These are phyloP conservation scores for Alopecurus myosuroides DNA, from an alignment of 176 grass and related monocot species.

Conservation along the genomic window DNA sequence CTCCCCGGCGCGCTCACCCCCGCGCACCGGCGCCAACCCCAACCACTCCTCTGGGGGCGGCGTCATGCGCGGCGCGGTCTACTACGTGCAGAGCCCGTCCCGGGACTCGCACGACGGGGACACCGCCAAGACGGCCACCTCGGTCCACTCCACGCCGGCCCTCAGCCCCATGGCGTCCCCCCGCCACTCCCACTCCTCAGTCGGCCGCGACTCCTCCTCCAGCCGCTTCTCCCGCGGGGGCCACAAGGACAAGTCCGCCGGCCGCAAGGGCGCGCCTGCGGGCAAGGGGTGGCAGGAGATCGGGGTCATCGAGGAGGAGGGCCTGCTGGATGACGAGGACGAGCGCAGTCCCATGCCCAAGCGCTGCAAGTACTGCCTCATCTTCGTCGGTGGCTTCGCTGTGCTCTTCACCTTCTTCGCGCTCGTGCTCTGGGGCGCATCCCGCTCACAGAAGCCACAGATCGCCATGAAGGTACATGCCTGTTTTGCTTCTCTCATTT, in stretches of 20 bases:
- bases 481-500: neutral
- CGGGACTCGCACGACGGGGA: slow-evolving; percentile 93
- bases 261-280: slow-evolving; percentile 27
- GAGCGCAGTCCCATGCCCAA: slow-evolving; percentile 37
- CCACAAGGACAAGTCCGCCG: neutral
- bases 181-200: slow-evolving; percentile 75
- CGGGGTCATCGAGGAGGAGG: slow-evolving; percentile 80
- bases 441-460: slow-evolving; percentile 79
- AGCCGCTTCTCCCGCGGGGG: slow-evolving; percentile 60
- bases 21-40: slow-evolving; percentile 4
- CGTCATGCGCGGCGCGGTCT: slow-evolving; percentile 21
- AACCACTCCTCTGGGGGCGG: neutral
- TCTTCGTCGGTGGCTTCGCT: slow-evolving; percentile 51
- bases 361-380: slow-evolving; percentile 56
- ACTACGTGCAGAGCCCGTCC: slow-evolving; percentile 95
- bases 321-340: slow-evolving; percentile 51
- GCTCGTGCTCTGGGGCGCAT: slow-evolving; percentile 89
- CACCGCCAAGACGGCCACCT: slow-evolving; percentile 55
- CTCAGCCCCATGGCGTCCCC: slow-evolving; percentile 73
- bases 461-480: slow-evolving; percentile 53
- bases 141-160: slow-evolving; percentile 68
- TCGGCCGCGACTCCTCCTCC: slow-evolving; percentile 71
- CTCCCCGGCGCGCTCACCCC: slow-evolving; percentile 59
- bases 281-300: slow-evolving; percentile 69
- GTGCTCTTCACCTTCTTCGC: slow-evolving; percentile 94